These are phyloP conservation scores for Aristolochia contorta DNA, from an alignment of 164 flowering plant species.

Conservation along the genomic window DNA sequence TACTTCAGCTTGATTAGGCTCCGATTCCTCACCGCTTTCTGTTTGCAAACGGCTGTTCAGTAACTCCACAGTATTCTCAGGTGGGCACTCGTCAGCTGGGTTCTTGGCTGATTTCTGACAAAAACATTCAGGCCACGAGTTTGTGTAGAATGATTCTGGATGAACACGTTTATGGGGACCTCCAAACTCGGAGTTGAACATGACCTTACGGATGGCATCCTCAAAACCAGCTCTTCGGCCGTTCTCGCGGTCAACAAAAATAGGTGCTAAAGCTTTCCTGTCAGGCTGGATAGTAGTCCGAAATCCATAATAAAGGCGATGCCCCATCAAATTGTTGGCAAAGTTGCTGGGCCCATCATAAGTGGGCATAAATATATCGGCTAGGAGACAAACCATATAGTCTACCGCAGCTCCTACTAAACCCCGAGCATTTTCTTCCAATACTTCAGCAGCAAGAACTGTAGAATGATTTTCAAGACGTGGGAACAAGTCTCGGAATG, in stretches of 20 bases:
- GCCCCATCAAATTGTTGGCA: constrained; percentile 96
- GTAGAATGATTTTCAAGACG: constrained; percentile 79
- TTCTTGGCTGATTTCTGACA: constrained; percentile 62
- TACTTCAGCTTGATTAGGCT: constrained; percentile 1
- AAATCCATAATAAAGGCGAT: constrained; percentile 90
- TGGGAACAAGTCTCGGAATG: constrained; percentile 74
- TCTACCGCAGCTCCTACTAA: constrained; percentile 93
- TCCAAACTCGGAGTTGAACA: constrained; percentile 65
- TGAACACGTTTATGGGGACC: constrained; percentile 81
- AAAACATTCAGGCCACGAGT: constrained; percentile 98
- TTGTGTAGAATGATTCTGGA: constrained; percentile 91
- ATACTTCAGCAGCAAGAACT: constrained; percentile 59
- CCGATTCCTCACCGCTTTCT: constrained; percentile 18
- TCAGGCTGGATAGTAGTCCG: constrained; percentile 82
- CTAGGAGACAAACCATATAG: constrained; percentile 96
- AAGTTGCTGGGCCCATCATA: constrained; percentile 99
- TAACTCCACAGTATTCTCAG: constrained; percentile 54
- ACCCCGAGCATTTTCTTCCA: constrained; percentile 53
- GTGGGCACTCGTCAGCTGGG: constrained; percentile 77
- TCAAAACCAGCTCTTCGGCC: constrained; percentile 67
- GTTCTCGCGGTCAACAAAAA: constrained; percentile 66
- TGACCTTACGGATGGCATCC: constrained; percentile 65
- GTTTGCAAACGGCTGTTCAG: constrained; percentile 37
- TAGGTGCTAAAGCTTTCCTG: constrained; percentile 83
- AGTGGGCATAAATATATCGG: constrained; percentile 96